These are phyloP conservation scores for Detonula confervacea DNA, from an alignment of 352 stramenopile species.

Conservation along the genomic window DNA sequence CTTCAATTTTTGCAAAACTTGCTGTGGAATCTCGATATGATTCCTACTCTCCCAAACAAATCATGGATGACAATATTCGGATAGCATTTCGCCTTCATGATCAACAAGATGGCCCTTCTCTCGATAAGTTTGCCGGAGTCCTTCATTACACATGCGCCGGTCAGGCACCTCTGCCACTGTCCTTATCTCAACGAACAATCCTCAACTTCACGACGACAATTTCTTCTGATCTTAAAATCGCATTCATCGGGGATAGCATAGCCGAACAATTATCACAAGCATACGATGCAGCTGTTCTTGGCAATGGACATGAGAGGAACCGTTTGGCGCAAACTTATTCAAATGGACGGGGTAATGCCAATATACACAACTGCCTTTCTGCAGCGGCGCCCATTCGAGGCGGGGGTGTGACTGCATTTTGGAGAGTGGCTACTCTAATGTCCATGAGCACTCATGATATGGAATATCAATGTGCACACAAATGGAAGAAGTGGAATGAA, in stretches of 20 bases:
- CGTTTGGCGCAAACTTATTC: no score
- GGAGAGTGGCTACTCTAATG: neutral
- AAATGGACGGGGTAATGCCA: no score
- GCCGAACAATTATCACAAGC: slow-evolving; percentile 53
- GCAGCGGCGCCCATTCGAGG: neutral
- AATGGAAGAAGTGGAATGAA: neutral
- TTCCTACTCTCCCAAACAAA: neutral
- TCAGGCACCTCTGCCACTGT: neutral
- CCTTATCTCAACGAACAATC: slow-evolving; percentile 8
- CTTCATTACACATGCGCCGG: neutral
- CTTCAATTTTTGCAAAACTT: no score
- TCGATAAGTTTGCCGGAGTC: neutral
- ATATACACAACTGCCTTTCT: no score
- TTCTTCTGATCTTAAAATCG: slow-evolving; percentile 53
- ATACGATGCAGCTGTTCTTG: slow-evolving; percentile 34
- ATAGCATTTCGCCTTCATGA: neutral
- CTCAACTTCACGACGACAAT: slow-evolving; percentile 52
- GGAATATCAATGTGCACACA: neutral
- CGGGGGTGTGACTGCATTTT: neutral
- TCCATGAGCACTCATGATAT: neutral
- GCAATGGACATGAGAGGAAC: neutral
- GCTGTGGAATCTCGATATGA: no score
- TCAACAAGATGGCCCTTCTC: neutral
- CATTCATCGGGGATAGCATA: slow-evolving; percentile 59
- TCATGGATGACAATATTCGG: neutral